phyloP scores from a whole-genome alignment of 169 alveolate genomes.

The Plasmodium chabaudi region DNA sequence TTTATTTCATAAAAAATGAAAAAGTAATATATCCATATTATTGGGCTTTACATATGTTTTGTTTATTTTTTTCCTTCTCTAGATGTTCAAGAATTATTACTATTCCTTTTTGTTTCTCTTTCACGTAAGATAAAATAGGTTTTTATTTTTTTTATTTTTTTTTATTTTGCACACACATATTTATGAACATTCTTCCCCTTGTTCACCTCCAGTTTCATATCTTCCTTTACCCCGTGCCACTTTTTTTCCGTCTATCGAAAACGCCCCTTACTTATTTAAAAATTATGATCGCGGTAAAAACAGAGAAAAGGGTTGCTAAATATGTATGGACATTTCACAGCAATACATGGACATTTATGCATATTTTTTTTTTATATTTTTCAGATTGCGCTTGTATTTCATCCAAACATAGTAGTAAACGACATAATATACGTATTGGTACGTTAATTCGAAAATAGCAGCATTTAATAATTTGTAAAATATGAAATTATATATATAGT shows the following conservation, averaged over 20 bases:
- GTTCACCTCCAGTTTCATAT: constrained; percentile 29
- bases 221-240: constrained; percentile 58
- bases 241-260: constrained; percentile 54
- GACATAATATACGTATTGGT: constrained; percentile 64
- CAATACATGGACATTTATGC: neutral
- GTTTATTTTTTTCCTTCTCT: neutral
- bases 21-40: neutral
- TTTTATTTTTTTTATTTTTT: neutral
- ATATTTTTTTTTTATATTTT: constrained; percentile 11
- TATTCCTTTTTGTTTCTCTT: constrained; percentile 56
- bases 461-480: too few relatives aligned
- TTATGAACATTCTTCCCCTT: neutral
- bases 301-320: neutral
- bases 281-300: constrained; percentile 35
- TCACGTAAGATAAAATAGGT: constrained; percentile 26
- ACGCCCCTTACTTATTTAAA: constrained; percentile 64
- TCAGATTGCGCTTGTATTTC: constrained; percentile 41
- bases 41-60: neutral
- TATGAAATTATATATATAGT: neutral
- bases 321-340: neutral
- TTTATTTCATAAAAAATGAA: neutral
- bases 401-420: constrained; percentile 59
- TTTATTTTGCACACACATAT: neutral
- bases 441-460: neutral
- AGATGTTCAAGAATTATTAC: constrained; percentile 60